Conservation (phyloP, 1,284 basidiomycete genomes). For the Vanrija sp. region DNA sequence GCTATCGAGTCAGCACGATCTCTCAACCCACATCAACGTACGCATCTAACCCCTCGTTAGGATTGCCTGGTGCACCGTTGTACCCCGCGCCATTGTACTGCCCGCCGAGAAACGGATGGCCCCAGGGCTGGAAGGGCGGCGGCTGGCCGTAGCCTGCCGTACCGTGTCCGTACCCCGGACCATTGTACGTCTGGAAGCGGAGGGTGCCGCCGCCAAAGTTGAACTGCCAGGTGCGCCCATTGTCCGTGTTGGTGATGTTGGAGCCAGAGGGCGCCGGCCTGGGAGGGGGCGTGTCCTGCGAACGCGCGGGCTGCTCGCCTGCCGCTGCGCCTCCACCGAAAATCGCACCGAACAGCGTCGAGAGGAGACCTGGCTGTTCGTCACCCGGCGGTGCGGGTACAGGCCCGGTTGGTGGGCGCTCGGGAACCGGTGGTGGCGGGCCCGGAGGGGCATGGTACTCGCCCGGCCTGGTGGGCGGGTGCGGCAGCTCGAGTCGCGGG, state of each 20-base stretch:
- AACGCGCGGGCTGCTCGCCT: background rate
- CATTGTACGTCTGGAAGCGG: constrained; percentile 2
- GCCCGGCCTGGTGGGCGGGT: constrained; percentile 28
- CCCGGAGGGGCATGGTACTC: too few relatives aligned
- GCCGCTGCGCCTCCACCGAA: background rate
- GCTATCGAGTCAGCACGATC: constrained; percentile 6
- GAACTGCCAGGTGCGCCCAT: background rate
- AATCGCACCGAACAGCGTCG: background rate
- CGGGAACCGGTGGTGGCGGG: background rate
- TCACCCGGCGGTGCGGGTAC: constrained; percentile 3
- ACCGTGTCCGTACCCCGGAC: background rate
- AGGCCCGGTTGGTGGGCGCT: background rate
- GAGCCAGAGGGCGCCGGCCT: background rate
- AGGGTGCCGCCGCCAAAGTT: constrained; percentile 5
- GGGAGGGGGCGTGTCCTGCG: background rate
- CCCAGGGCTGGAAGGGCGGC: background rate
- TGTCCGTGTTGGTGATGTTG: constrained; percentile 1
- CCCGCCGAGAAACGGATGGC: constrained; percentile 7
- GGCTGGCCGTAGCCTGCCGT: constrained; percentile 1
- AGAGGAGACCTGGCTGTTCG: constrained; percentile 4
- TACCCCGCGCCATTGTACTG: background rate
- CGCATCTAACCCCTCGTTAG: constrained; percentile 8
- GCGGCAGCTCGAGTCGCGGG: constrained; percentile 38
- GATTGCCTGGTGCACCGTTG: constrained; percentile 7
- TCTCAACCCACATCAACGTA: background rate